phyloP scores from a whole-genome alignment of 2,329 filamentous ascomycete genomes.

The Nemania serpens region DNA sequence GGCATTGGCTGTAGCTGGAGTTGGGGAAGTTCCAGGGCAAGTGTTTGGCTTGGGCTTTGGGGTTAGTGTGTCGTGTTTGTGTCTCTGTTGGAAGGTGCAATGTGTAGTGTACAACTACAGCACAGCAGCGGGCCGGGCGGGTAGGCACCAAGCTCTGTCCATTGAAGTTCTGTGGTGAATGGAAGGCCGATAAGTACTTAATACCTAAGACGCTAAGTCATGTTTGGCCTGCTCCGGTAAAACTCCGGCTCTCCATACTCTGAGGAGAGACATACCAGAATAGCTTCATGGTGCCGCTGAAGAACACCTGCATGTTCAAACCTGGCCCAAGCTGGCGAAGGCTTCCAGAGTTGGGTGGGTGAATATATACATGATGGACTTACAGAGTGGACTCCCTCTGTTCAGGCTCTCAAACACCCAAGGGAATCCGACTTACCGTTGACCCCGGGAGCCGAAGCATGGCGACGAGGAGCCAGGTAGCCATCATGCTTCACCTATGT shows the following conservation, averaged over 20 bases:
- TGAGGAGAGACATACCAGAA: slow-evolving; percentile 30
- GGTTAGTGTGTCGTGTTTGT: neutral
- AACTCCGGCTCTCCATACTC: slow-evolving; percentile 33
- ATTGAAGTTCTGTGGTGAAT: too few species aligned
- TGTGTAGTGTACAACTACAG: too few species aligned
- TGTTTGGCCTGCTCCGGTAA: slow-evolving; percentile 27
- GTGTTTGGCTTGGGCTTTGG: neutral
- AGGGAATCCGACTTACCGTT: neutral
- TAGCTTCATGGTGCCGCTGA: slow-evolving; percentile 23
- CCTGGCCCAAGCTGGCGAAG: neutral
- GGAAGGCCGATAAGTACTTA: too few species aligned
- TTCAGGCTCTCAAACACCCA: neutral
- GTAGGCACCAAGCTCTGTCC: too few species aligned
- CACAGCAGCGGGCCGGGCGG: too few species aligned
- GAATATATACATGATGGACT: slow-evolving; percentile 2
- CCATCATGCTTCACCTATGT: neutral
- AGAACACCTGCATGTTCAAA: slow-evolving; percentile 7
- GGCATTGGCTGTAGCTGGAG: neutral
- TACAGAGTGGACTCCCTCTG: slow-evolving; percentile 2
- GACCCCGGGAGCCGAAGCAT: slow-evolving; percentile 12
- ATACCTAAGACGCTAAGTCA: slow-evolving; percentile 22
- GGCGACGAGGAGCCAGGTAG: neutral
- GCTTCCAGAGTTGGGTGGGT: neutral
- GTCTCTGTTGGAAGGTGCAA: too few species aligned
- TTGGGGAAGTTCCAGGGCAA: slow-evolving; percentile 26